phyloP scores from a whole-genome alignment of 352 stramenopile genomes.

The Pythium rhizo-oryzae region DNA sequence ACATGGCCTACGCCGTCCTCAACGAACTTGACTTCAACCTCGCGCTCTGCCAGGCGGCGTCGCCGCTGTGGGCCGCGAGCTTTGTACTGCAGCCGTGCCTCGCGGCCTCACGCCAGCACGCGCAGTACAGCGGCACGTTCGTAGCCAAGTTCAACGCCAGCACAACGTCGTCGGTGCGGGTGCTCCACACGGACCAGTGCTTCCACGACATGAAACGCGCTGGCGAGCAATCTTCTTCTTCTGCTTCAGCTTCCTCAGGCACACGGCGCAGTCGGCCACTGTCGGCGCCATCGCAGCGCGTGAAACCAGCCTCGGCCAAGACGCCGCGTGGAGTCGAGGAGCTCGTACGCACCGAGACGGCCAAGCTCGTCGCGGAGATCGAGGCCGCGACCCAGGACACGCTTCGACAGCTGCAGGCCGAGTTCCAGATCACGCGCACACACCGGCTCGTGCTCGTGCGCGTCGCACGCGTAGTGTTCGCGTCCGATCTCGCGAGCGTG shows the following conservation, averaged over 20 bases:
- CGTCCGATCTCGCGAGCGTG: constrained; percentile 43
- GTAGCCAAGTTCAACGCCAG: constrained; percentile 60
- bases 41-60: constrained; percentile 48
- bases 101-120: constrained; percentile 30
- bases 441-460: constrained; percentile 60
- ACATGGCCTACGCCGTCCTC: constrained; percentile 41
- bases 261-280: background rate
- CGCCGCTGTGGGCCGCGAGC: constrained; percentile 42
- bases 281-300: background rate
- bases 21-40: constrained; percentile 61
- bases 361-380: constrained; percentile 47
- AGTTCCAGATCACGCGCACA: constrained; percentile 61
- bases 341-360: constrained; percentile 53
- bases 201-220: constrained; percentile 38
- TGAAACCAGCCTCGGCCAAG: background rate
- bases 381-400: constrained; percentile 44
- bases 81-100: constrained; percentile 60
- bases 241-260: constrained; percentile 15
- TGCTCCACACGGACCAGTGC: constrained; percentile 34
- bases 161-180: constrained; percentile 40
- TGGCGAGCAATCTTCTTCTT: background rate
- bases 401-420: constrained; percentile 50
- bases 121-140: constrained; percentile 42
- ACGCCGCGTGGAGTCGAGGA: constrained; percentile 35
- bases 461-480: constrained; percentile 56